Evolutionary conservation across 1,284 basidiomycete genomes (phyloP).

Genomic region (Trametes polyzona): DNA sequence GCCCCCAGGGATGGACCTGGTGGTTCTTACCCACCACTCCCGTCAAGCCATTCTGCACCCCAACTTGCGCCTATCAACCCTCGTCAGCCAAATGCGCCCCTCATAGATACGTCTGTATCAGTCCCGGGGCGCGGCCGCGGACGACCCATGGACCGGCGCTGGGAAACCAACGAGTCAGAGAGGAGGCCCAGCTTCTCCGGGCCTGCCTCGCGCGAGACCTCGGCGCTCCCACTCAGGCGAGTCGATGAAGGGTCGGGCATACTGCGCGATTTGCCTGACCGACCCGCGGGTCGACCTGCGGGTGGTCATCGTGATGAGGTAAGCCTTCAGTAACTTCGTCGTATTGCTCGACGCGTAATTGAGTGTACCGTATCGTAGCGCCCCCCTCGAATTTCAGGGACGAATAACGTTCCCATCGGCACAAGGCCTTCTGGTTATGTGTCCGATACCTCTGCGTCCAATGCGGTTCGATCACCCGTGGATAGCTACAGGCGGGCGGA

Average conservation of each 20-base stretch:
- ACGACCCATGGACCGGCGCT: constrained; percentile 10
- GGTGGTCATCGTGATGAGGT: constrained; percentile 6
- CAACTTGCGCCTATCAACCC: constrained; percentile 6
- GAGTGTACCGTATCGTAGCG: not conserved
- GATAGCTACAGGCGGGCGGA: constrained; percentile 2
- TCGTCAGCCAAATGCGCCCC: not conserved
- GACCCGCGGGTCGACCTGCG: not conserved
- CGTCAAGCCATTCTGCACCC: not conserved
- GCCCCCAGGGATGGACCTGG: constrained; percentile 21
- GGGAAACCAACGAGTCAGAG: constrained; percentile 7
- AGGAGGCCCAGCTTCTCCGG: constrained; percentile 9
- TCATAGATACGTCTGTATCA: not conserved
- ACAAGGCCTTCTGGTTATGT: not conserved
- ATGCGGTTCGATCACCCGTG: constrained; percentile 2
- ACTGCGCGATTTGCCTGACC: constrained; percentile 11
- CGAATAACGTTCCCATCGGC: constrained; percentile 11
- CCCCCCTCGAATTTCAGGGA: constrained; percentile 8
- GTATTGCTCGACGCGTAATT: not conserved
- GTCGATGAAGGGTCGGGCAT: not conserved
- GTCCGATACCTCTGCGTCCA: not conserved
- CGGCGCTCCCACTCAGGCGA: not conserved
- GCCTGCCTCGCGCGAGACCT: not conserved
- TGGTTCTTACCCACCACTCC: not conserved
- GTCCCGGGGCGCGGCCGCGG: not conserved
- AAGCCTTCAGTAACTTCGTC: not conserved